A percentile compares a stretch with the other conserved stretches of the same genome.
phyloP scores from a whole-genome alignment of 2,329 filamentous ascomycete species.

The Hymenoscyphus repandus region DNA sequence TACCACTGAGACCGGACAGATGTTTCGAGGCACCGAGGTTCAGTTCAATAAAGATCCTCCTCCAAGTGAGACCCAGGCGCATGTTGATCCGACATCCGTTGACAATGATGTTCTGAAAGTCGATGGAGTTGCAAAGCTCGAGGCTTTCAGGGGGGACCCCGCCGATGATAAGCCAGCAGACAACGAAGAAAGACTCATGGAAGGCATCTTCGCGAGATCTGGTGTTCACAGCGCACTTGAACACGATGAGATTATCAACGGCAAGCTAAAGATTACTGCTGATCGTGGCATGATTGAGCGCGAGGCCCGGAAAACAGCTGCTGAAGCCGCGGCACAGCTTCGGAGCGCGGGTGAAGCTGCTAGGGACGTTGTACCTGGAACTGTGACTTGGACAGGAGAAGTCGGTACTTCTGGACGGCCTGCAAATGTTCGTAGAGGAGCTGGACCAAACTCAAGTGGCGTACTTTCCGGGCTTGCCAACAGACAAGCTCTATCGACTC shows the following conservation, averaged over 20 bases:
- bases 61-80: conserved; percentile 21
- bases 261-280: conserved; percentile 64
- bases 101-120: conserved; percentile 46
- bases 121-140: conserved; percentile 57
- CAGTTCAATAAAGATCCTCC: conserved; percentile 45
- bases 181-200: conserved; percentile 74
- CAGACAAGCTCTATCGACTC: conserved; percentile 40
- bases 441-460: conserved; percentile 47
- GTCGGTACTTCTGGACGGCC: conserved; percentile 73
- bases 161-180: conserved; percentile 37
- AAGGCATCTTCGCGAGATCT: conserved; percentile 80
- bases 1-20: conserved; percentile 73
- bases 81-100: conserved; percentile 23
- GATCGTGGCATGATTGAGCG: conserved; percentile 74
- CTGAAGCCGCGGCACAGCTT: conserved; percentile 71
- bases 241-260: conserved; percentile 85
- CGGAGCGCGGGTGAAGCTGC: conserved; percentile 69
- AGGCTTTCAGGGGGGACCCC: conserved; percentile 52
- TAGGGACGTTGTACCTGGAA: conserved; percentile 68
- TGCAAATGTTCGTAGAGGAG: conserved; percentile 39
- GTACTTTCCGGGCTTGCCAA: conserved; percentile 53
- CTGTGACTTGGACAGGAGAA: conserved; percentile 89
- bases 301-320: conserved; percentile 76
- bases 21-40: conserved; percentile 86
- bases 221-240: conserved; percentile 88